Percentiles rank a stretch among this genome's conserved stretches.
Conservation (phyloP, 768 basidiomycete genomes). For the Pleurotus cornucopiae region DNA sequence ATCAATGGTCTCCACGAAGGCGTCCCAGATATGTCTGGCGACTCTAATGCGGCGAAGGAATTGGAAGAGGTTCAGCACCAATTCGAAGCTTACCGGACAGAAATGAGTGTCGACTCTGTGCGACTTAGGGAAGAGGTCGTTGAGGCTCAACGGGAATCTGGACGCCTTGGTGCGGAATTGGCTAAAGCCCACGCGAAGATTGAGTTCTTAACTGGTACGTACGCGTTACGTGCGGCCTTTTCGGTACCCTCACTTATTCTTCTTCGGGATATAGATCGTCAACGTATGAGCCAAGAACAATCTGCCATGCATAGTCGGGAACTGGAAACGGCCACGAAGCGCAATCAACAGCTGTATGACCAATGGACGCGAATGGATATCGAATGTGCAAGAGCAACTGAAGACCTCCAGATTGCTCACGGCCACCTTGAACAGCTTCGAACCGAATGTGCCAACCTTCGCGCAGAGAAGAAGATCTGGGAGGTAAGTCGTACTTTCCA, state of each 20-base stretch:
- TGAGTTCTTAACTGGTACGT: conserved; percentile 71
- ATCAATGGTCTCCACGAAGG: conserved; percentile 7
- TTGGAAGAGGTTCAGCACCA: conserved; percentile 72
- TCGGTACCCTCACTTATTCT: conserved; percentile 7
- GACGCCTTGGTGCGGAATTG: conserved; percentile 57
- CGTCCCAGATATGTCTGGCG: conserved; percentile 11
- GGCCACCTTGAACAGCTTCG: conserved; percentile 70
- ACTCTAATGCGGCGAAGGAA: conserved; percentile 49
- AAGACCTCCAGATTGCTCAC: conserved; percentile 59
- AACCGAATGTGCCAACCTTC: conserved; percentile 82
- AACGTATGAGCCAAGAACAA: conserved; percentile 69
- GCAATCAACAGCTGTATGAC: conserved; percentile 70
- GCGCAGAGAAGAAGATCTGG: conserved; percentile 93
- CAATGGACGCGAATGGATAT: conserved; percentile 74
- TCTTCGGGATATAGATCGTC: conserved; percentile 46
- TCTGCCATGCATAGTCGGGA: conserved; percentile 58
- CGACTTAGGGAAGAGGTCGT: conserved; percentile 69
- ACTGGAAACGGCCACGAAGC: conserved; percentile 59
- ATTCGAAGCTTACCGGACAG: conserved; percentile 75
- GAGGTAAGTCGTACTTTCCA: conserved; percentile 50
- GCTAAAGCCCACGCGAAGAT: conserved; percentile 84
- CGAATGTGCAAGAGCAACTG: conserved; percentile 62
- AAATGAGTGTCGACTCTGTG: conserved; percentile 76
- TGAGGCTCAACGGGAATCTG: conserved; percentile 62
- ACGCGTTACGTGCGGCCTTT: conserved; percentile 1